Evolutionary conservation across 2,329 filamentous ascomycete genomes (phyloP), one percentile per base, ranked within the genome.

Genomic region (Cadophora sp.): DNA sequence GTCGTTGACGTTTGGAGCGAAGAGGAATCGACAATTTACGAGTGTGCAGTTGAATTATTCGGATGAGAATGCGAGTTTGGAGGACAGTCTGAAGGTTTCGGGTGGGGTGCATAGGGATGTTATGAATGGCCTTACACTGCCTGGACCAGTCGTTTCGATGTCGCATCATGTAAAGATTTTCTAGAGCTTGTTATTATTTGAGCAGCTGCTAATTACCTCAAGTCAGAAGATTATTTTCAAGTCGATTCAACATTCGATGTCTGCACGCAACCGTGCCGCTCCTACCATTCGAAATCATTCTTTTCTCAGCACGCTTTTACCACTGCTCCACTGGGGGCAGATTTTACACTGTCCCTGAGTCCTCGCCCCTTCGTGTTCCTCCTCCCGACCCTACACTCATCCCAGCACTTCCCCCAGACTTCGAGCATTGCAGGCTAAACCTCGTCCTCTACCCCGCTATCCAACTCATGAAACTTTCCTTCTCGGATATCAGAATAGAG

Each of bases 11-110:
- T 43, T 69, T 50, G 68, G 68, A 1, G n/a, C 40, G 8, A 51
- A 61, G 37, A 64, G 66, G 9, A 69, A 67, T 29, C 53, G 50
- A 8, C 19, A 65, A 9, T 59, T 65, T 37, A 65, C 64, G 1
- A 53, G 40, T 31, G 58, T 67, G 4, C 68, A 69, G 37, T 31
- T 67, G 24, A 69, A 67, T 31, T 62, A 62, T 46, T 50, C 68
- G 3, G 27, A 37, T 5, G 51, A 58, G 7, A 37, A 56, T 12
- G 11, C 53, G n/a, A 31, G 40, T 9, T 27, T 65, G 4, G 14
- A 46, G 16, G 24, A 64, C 12, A 29, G 53, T 14, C 7, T 67
- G 11, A 58, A 67, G 31, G 29, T 51, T 6, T 65, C 62, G 7
- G 64, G 56, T 12, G 43, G 31, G 16, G 24, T 65, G 27, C 64